phyloP scores from a whole-genome alignment of 2,329 filamentous ascomycete species.

The Cladophialophora bantiana region DNA sequence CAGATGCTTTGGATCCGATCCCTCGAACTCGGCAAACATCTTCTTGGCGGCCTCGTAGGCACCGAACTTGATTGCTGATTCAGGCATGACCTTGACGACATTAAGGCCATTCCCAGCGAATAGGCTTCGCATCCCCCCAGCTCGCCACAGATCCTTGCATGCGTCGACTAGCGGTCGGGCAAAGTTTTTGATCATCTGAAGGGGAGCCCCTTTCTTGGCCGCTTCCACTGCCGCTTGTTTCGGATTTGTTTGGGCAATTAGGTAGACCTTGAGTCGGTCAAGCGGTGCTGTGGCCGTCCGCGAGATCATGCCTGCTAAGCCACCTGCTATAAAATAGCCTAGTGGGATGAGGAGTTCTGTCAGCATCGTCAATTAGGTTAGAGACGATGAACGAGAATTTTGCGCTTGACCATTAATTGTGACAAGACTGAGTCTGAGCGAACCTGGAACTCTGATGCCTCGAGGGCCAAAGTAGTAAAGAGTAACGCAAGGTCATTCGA shows the following conservation, averaged over 20 bases:
- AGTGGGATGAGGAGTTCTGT: slow-evolving; percentile 77
- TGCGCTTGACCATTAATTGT: slow-evolving; percentile 1
- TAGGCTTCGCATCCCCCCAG: slow-evolving; percentile 85
- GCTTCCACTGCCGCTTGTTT: slow-evolving; percentile 67
- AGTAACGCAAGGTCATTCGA: slow-evolving; percentile 7
- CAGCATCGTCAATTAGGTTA: slow-evolving; percentile 54
- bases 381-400: slow-evolving; percentile 18
- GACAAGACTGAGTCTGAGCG: background rate
- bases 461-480: background rate
- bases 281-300: slow-evolving; percentile 94
- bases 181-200: slow-evolving; percentile 70
- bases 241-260: slow-evolving; percentile 84
- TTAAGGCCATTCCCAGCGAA: slow-evolving; percentile 98
- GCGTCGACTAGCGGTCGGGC: slow-evolving; percentile 75
- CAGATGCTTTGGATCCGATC: slow-evolving; percentile 78
- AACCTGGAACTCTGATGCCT: background rate
- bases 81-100: slow-evolving; percentile 97
- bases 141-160: slow-evolving; percentile 78
- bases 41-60: slow-evolving; percentile 96
- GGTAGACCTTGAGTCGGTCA: slow-evolving; percentile 95
- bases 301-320: slow-evolving; percentile 90
- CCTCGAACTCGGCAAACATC: slow-evolving; percentile 82
- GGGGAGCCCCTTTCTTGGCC: slow-evolving; percentile 72
- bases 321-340: slow-evolving; percentile 98
- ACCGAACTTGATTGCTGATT: slow-evolving; percentile 97